Conservation (phyloP, 805 yeast species). For the Spathaspora arborariae region DNA sequence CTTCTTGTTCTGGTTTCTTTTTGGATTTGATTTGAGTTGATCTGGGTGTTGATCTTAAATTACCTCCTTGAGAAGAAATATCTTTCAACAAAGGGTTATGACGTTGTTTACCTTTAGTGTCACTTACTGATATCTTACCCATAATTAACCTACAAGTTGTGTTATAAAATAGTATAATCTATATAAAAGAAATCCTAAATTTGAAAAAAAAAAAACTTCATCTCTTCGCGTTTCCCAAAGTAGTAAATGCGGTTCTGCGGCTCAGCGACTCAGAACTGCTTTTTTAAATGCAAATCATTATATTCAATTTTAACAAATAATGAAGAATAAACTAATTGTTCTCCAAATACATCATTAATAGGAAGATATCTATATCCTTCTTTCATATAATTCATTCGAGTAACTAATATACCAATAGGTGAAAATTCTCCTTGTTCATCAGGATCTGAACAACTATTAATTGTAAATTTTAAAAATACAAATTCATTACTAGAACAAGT, state of each 20-base stretch:
- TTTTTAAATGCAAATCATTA: slow-evolving; percentile 3
- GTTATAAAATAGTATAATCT: too few species aligned
- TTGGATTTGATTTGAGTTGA: slow-evolving; percentile 18
- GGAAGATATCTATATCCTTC: slow-evolving; percentile 83
- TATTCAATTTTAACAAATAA: slow-evolving; percentile 39
- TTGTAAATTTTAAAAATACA: slow-evolving; percentile 54
- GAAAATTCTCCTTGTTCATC: background rate
- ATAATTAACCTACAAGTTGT: slow-evolving; percentile 24
- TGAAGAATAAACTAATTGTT: slow-evolving; percentile 56
- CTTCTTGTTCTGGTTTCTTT: slow-evolving; percentile 41
- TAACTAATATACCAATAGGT: slow-evolving; percentile 54
- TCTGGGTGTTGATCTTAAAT: slow-evolving; percentile 46
- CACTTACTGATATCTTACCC: slow-evolving; percentile 63
- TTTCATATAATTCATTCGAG: slow-evolving; percentile 59
- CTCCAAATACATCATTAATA: slow-evolving; percentile 74
- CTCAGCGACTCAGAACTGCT: too few species aligned
- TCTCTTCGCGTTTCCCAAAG: slow-evolving; percentile 1
- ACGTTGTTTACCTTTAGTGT: slow-evolving; percentile 54
- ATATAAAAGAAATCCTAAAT: background rate
- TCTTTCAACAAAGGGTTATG: slow-evolving; percentile 82
- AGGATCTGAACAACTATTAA: slow-evolving; percentile 8
- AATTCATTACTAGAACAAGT: slow-evolving; percentile 34
- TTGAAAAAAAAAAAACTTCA: background rate
- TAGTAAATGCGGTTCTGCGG: background rate
- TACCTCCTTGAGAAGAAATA: slow-evolving; percentile 71